Evolutionary conservation across 2,329 filamentous ascomycete genomes (phyloP), one percentile per base, ranked within the genome.

Genomic region (Torrubiellomyces zombiae): DNA sequence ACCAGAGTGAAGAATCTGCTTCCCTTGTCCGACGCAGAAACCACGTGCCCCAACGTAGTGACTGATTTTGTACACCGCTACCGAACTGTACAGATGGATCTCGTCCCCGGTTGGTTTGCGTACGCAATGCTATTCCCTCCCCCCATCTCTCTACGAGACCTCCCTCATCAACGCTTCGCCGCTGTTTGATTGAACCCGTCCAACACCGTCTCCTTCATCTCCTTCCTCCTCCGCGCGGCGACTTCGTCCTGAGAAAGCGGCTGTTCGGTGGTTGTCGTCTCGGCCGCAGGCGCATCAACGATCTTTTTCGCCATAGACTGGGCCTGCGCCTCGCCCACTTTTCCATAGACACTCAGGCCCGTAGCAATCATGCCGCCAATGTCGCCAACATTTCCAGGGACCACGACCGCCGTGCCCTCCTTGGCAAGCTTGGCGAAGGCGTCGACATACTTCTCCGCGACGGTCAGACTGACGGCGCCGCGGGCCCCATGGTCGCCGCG

Each of bases 401-500:
- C 85, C 12, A 98, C 82, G 15, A 98, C 77, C 4, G 83, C 80
- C 4, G 89, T 98, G 40, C 89, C 82, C 59, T 98, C 85, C 56
- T 86, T 89, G 25, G 89, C 89, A 38, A 98, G 60, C 46, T 85
- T 81, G 38, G 68, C 75, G 44, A 95, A 98, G 4, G 89, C 89
- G 22, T 91, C 86, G 26, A 98, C 89, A 42, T 98, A 98, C 55
- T 94, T 93, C 66, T 98, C 89, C 0, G 89, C 89, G 7, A 98
- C 81, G 9, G 67, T 80, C 33, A 98, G 55, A 42, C 80, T 85
- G 21, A 98, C 67, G 14, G 89, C 89, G 17, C 72, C 70, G 47
- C 89, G 77, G 3, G 89, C 89, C 28, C 74, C 65, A 28, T 70
- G 64, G 36, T 76, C 62, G 28, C 85, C 85, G 23, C 74, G 58